A percentile compares a stretch with the other conserved stretches of the same genome.
phyloP scores from a whole-genome alignment of 176 grass and related monocot genomes.

The Tuctoria greenei region DNA sequence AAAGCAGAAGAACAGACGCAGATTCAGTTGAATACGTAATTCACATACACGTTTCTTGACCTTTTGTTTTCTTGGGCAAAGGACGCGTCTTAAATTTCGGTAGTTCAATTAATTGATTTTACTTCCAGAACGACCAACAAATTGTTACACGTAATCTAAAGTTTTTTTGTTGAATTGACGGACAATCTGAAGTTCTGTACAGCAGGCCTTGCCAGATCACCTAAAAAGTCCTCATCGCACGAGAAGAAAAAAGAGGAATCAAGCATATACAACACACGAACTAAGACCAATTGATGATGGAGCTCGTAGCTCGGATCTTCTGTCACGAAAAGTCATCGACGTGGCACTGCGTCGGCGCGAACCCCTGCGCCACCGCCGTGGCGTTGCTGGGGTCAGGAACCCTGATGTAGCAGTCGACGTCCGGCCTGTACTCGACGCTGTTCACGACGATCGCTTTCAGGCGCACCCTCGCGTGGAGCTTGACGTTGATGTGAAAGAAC shows the following conservation, averaged over 20 bases:
- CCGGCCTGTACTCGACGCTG: conserved; percentile 43
- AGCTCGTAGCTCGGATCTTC: neutral
- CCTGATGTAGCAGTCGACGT: conserved; percentile 48
- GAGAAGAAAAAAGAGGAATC: neutral
- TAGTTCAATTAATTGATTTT: neutral
- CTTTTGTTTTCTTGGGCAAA: too few species aligned
- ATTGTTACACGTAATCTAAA: too few species aligned
- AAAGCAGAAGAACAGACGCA: neutral
- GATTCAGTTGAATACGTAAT: neutral
- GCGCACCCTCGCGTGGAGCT: conserved; percentile 39
- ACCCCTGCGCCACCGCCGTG: conserved; percentile 29
- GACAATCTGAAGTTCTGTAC: too few species aligned
- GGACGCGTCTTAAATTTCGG: neutral
- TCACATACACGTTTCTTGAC: neutral
- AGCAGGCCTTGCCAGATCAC: neutral
- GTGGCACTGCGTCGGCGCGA: conserved; percentile 36
- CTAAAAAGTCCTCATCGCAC: neutral
- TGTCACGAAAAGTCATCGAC: conserved; percentile 43
- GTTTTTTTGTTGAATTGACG: too few species aligned
- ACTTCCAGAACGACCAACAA: neutral
- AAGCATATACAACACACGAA: neutral
- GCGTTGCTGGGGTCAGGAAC: conserved; percentile 41
- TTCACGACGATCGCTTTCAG: conserved; percentile 40
- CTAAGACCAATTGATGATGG: neutral
- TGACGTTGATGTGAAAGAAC: conserved; percentile 49